Conservation (phyloP, 2,329 filamentous ascomycete genomes). For the Periconia sp. region DNA sequence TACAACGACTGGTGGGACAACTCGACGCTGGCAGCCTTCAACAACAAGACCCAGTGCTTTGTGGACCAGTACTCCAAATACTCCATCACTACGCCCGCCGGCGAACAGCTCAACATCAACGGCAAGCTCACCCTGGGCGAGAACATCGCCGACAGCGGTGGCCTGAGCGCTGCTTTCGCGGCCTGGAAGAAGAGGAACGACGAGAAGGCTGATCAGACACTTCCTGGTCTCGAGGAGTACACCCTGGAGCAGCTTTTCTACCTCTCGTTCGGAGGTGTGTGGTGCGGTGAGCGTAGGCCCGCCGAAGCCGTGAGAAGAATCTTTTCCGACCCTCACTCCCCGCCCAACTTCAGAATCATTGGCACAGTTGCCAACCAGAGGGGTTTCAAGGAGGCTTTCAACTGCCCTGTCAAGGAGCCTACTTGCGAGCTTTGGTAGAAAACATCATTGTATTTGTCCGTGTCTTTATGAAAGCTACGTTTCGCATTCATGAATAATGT, state of each 20-base stretch:
- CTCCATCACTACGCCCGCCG: conserved; percentile 30
- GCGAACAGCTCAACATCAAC: conserved; percentile 59
- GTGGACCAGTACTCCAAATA: conserved; percentile 65
- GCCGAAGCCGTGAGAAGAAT: conserved; percentile 55
- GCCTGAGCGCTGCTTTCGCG: conserved; percentile 61
- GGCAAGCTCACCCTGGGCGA: conserved; percentile 67
- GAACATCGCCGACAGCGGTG: conserved; percentile 72
- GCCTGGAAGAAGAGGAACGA: conserved; percentile 63
- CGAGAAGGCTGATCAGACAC: conserved; percentile 47
- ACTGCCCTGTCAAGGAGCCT: conserved; percentile 62
- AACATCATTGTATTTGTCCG: background rate
- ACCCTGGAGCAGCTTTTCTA: conserved; percentile 70
- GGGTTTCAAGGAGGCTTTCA: conserved; percentile 66
- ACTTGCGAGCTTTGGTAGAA: conserved; percentile 67
- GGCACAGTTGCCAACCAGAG: conserved; percentile 66
- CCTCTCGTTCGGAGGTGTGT: conserved; percentile 62
- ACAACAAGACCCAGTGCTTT: conserved; percentile 63
- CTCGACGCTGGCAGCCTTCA: conserved; percentile 58
- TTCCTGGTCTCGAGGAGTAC: conserved; percentile 60
- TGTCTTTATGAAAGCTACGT: no score
- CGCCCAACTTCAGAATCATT: conserved; percentile 56
- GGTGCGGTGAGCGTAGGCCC: conserved; percentile 62
- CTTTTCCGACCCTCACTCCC: conserved; percentile 61
- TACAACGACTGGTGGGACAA: conserved; percentile 67
- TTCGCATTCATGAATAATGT: no score